Evolutionary conservation across 441 rosid species (phyloP).

Genomic region (Brassica hybrid): DNA sequence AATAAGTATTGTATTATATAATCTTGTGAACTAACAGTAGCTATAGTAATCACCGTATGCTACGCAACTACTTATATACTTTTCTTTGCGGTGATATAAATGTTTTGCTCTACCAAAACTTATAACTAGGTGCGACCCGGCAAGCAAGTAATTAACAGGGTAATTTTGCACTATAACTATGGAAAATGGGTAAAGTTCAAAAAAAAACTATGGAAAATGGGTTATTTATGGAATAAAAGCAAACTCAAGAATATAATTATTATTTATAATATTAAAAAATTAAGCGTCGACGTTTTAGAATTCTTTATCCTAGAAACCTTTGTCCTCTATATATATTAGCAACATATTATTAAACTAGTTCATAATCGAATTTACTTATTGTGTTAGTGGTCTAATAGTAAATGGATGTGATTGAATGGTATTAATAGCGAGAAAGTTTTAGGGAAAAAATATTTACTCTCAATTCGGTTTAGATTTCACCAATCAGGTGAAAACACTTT

Average conservation of each 20-base stretch:
- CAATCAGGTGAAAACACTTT: too few relatives aligned
- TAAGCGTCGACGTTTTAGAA: too few relatives aligned
- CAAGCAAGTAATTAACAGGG: background rate
- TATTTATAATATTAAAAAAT: background rate
- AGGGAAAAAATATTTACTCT: too few relatives aligned
- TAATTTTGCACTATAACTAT: background rate
- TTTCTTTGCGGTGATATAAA: background rate
- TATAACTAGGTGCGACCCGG: background rate
- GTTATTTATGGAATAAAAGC: background rate
- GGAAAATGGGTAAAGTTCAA: background rate
- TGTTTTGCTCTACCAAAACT: background rate
- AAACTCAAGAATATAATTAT: background rate
- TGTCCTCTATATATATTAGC: background rate
- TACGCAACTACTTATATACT: background rate
- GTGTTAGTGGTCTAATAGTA: background rate
- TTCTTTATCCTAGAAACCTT: too few relatives aligned
- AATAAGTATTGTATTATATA: background rate
- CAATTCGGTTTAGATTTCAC: too few relatives aligned
- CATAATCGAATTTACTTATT: background rate
- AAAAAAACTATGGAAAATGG: background rate
- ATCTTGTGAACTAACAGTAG: slow-evolving; percentile 26
- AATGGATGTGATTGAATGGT: too few relatives aligned
- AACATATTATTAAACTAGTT: background rate
- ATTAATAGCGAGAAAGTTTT: background rate
- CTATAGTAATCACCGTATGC: background rate